phyloP scores from a whole-genome alignment of 2,329 filamentous ascomycete species.

The Calonectria pteridis region DNA sequence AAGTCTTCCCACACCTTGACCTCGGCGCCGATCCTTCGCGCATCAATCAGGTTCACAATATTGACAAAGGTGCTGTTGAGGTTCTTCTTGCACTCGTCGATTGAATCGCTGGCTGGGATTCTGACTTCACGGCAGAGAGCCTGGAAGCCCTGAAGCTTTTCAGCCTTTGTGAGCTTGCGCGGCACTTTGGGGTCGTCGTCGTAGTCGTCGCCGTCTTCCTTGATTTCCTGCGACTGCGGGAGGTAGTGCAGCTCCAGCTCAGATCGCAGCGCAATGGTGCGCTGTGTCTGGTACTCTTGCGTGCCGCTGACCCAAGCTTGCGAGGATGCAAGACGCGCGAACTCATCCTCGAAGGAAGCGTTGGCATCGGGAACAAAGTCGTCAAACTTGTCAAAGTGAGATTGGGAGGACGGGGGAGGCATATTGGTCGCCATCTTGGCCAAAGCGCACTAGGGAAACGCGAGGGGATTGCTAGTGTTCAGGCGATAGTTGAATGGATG shows the following conservation, averaged over 20 bases:
- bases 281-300: conserved; percentile 44
- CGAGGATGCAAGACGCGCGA: conserved; percentile 48
- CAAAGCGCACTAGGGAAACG: not conserved
- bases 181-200: not conserved
- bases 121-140: conserved; percentile 45
- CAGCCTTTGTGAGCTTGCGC: conserved; percentile 29
- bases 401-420: conserved; percentile 41
- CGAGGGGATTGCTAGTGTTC: not conserved
- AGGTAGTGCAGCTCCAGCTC: conserved; percentile 48
- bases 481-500: not conserved
- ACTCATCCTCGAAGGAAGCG: conserved; percentile 48
- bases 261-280: conserved; percentile 47
- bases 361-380: conserved; percentile 45
- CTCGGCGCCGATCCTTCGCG: conserved; percentile 38
- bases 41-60: conserved; percentile 49
- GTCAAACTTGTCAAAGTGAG: conserved; percentile 48
- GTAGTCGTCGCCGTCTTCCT: conserved; percentile 3
- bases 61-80: conserved; percentile 47
- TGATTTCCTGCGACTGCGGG: conserved; percentile 20
- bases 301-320: conserved; percentile 47
- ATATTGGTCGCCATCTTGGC: not conserved
- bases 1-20: conserved; percentile 47
- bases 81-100: conserved; percentile 37
- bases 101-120: conserved; percentile 32
- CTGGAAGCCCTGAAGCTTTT: conserved; percentile 43